phyloP scores from a whole-genome alignment of 2,329 filamentous ascomycete genomes.

The Talaromyces sp. region DNA sequence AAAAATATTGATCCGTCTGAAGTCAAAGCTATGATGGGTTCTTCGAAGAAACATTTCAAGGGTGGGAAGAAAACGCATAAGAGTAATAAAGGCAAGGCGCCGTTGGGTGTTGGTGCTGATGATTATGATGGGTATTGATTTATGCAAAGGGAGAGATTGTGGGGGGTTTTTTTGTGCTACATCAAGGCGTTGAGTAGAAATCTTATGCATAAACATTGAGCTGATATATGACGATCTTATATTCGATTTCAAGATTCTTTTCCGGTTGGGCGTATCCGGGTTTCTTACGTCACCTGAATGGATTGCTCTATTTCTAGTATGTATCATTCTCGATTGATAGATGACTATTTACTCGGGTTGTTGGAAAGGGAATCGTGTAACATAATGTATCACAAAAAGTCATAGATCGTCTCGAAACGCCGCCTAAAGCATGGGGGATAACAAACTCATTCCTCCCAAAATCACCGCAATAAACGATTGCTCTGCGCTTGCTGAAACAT shows the following conservation, averaged over 20 bases:
- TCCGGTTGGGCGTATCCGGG: not conserved
- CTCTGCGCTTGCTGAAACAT: conserved; percentile 18
- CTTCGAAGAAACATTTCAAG: conserved; percentile 77
- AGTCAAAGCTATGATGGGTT: conserved; percentile 46
- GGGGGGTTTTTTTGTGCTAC: not conserved
- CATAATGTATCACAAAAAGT: conserved; percentile 9
- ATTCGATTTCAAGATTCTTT: not conserved
- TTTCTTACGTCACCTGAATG: not conserved
- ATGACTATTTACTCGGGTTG: not conserved
- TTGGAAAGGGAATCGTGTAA: not conserved
- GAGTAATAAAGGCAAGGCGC: conserved; percentile 28
- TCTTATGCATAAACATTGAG: not conserved
- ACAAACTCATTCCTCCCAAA: not conserved
- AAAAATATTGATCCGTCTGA: conserved; percentile 81
- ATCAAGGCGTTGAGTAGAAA: not conserved
- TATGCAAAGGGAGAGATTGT: not conserved
- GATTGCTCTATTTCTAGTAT: not conserved
- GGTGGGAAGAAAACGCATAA: conserved; percentile 37
- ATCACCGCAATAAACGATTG: conserved; percentile 16
- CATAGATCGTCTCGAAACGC: not conserved
- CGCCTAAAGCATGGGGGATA: not conserved
- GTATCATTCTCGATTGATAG: not conserved
- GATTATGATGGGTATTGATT: conserved; percentile 17
- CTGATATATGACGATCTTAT: not conserved
- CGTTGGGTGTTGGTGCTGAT: conserved; percentile 9